These are phyloP conservation scores for Bassia scoparia DNA, from an alignment of 148 eudicot genomes.

Conservation along the genomic window DNA sequence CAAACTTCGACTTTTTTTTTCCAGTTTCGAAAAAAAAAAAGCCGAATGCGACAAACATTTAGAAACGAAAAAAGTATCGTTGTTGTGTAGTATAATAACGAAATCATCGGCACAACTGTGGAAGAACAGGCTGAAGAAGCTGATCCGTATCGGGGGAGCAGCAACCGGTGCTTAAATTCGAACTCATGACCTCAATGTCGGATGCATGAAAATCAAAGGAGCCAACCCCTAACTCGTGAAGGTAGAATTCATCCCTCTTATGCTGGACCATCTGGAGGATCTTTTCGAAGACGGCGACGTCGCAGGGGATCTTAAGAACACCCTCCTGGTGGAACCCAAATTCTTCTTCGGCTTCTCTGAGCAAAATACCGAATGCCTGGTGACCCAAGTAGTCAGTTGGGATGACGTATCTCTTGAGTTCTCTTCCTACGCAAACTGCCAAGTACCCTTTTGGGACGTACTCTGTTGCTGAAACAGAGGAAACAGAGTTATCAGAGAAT, in stretches of 20 bases:
- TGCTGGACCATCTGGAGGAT: slow-evolving; percentile 57
- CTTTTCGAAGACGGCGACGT: slow-evolving; percentile 57
- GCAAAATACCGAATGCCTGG: slow-evolving; percentile 53
- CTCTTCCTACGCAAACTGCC: slow-evolving; percentile 74
- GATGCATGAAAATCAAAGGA: slow-evolving; percentile 7
- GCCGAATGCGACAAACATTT: background rate
- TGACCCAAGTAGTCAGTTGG: slow-evolving; percentile 70
- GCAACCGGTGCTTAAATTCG: slow-evolving; percentile 19
- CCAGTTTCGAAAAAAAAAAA: background rate
- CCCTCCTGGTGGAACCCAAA: slow-evolving; percentile 93
- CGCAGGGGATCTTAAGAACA: slow-evolving; percentile 73
- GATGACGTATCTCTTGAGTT: slow-evolving; percentile 65
- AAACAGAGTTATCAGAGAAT: slow-evolving; percentile 49
- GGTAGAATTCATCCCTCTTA: slow-evolving; percentile 29
- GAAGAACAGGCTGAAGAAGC: slow-evolving; percentile 28
- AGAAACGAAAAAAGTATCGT: background rate
- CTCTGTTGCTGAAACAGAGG: slow-evolving; percentile 19
- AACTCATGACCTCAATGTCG: slow-evolving; percentile 16
- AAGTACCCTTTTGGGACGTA: slow-evolving; percentile 63
- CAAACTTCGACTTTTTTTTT: too few species aligned
- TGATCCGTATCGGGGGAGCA: slow-evolving; percentile 44
- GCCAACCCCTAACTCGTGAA: background rate
- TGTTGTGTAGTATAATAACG: too few species aligned
- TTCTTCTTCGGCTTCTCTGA: slow-evolving; percentile 89
- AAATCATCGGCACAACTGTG: slow-evolving; percentile 45